Evolutionary conservation across 169 alveolate genomes (phyloP).

Genomic region (Theileria parva): DNA sequence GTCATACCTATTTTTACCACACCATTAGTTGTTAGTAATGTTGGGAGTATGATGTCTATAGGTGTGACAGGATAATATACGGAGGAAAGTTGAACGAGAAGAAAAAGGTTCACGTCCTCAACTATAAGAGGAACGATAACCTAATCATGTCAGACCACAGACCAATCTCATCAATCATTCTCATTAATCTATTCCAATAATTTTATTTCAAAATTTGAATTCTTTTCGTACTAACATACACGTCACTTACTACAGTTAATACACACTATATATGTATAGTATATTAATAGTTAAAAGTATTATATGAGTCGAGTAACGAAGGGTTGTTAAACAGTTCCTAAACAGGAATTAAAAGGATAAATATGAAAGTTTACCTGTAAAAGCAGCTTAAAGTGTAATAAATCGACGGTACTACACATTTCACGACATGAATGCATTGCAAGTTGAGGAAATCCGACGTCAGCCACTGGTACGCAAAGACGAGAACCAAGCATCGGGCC

Average conservation of each 20-base stretch:
- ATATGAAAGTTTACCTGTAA: constrained; percentile 22
- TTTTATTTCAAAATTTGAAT: background rate
- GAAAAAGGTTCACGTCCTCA: constrained; percentile 17
- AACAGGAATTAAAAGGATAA: background rate
- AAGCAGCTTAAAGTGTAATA: constrained; percentile 56
- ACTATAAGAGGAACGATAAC: constrained; percentile 73
- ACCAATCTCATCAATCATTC: constrained; percentile 78
- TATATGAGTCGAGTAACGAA: background rate
- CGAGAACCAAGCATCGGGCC: constrained; percentile 91
- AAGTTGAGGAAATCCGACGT: constrained; percentile 93
- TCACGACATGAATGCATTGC: constrained; percentile 97
- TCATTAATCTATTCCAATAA: constrained; percentile 14
- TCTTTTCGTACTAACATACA: no score
- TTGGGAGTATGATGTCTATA: background rate
- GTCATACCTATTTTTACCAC: no score
- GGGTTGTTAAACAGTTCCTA: constrained; percentile 5
- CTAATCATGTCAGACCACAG: constrained; percentile 79
- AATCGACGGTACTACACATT: constrained; percentile 70
- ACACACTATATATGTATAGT: background rate
- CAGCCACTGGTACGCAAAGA: constrained; percentile 89
- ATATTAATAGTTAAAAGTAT: constrained; percentile 6
- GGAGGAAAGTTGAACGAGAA: constrained; percentile 20
- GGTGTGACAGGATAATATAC: constrained; percentile 51
- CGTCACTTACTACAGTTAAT: background rate
- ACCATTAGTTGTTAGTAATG: background rate